Evolutionary conservation across 2,329 filamentous ascomycete species (phyloP), one percentile per base, ranked within the genome.

Genomic region (Chaetomium sp.): DNA sequence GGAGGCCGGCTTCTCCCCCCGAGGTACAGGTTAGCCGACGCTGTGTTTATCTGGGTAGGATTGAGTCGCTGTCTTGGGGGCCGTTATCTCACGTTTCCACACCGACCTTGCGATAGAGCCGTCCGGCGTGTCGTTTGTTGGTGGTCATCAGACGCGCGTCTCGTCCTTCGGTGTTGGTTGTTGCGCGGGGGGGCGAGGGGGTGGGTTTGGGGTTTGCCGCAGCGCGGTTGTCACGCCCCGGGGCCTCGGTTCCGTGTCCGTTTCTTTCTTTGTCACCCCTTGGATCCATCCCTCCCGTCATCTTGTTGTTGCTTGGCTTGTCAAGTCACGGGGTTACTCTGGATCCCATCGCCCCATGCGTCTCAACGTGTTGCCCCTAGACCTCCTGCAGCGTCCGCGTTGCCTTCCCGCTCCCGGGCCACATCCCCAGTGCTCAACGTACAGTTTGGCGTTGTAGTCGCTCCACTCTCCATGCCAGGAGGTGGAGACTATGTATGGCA

Each of bases 1-100:
- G 19, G 42, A 47, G n/a, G 42, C n/a, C n/a, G 42, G 42, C n/a
- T 8, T 47, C 19, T 7, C 42, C n/a, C 33, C n/a, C 7, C 21
- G 42, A 47, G 42, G 19, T 47, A n/a, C 19, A 21, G 42, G 51
- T 54, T 33, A 33, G 27, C 51, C 27, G 29, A 29, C 25, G 1
- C 19, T 9, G 31, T 33, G 51, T 54, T 33, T 54, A 21, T 54
- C 27, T 54, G 51, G 19, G 51, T 35, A 54, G 51, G 51, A 54
- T 29, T n/a, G 51, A 3, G 49, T 13, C 2, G 23, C 16, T 13
- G 7, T 8, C 29, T 29, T 23, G 29, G 27, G 47, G 47, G 47
- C 47, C 23, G 47, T 50, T 50, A 3, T 21, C 42, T 6, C 42
- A 3, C 42, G 7, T 19, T 42, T 10, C 35, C 35, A 13, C 35